Evolutionary conservation across 805 yeast species (phyloP).

Genomic region (Lachancea thermotolerans): DNA sequence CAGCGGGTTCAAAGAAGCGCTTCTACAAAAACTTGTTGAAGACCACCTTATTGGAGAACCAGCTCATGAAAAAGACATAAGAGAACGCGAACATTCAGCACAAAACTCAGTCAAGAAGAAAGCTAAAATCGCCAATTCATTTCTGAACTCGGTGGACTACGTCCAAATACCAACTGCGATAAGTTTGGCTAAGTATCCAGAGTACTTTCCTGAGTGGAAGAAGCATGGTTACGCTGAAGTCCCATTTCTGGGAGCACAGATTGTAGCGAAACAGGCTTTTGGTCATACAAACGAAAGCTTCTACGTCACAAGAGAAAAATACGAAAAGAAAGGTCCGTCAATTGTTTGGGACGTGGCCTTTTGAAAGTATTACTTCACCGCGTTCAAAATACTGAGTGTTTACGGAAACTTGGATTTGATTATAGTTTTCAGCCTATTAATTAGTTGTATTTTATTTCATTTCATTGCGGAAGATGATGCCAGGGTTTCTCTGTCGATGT

Average conservation of each 20-base stretch:
- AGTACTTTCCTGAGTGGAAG: slow-evolving; percentile 94
- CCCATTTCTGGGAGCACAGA: slow-evolving; percentile 79
- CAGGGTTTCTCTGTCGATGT: no score
- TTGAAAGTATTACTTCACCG: slow-evolving; percentile 10
- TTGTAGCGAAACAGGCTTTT: slow-evolving; percentile 79
- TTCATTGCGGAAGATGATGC: no score
- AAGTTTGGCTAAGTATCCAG: slow-evolving; percentile 66
- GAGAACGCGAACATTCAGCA: slow-evolving; percentile 29
- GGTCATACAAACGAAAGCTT: slow-evolving; percentile 56
- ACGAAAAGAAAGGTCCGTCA: slow-evolving; percentile 74
- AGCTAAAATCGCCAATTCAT: slow-evolving; percentile 24
- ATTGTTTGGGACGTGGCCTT: slow-evolving; percentile 65
- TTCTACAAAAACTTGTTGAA: slow-evolving; percentile 50
- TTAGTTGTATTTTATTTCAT: no score
- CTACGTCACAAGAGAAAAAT: slow-evolving; percentile 62
- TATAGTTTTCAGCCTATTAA: not conserved
- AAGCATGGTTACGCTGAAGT: slow-evolving; percentile 68
- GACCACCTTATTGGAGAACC: slow-evolving; percentile 44
- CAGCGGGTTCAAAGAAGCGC: slow-evolving; percentile 67
- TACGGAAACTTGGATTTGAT: not conserved
- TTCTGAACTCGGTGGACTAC: slow-evolving; percentile 28
- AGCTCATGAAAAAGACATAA: slow-evolving; percentile 19
- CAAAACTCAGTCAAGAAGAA: slow-evolving; percentile 27
- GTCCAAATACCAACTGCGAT: slow-evolving; percentile 78
- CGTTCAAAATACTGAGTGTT: not conserved